Conservation (phyloP, 179 eudicot species). For the Silene noctiflora region DNA sequence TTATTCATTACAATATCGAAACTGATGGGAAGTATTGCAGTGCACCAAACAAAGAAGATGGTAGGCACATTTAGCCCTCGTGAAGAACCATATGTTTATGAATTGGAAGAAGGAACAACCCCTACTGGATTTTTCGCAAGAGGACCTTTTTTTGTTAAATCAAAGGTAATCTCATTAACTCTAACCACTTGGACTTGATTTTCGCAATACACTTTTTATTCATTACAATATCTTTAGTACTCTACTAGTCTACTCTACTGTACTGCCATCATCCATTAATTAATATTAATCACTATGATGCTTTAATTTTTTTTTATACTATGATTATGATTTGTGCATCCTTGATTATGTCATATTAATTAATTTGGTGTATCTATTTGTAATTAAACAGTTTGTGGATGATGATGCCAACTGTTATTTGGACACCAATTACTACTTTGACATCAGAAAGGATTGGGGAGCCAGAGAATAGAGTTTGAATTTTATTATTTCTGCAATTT, state of each 20-base stretch:
- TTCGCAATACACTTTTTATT: too few relatives aligned
- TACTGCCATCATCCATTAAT: too few relatives aligned
- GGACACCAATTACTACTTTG: constrained; percentile 43
- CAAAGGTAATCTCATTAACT: constrained; percentile 23
- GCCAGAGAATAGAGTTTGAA: constrained; percentile 18
- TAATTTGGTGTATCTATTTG: not conserved
- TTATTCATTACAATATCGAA: too few relatives aligned
- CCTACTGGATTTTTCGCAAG: constrained; percentile 41
- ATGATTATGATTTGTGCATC: not conserved
- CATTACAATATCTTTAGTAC: too few relatives aligned
- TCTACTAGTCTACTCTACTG: too few relatives aligned
- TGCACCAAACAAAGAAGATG: constrained; percentile 32
- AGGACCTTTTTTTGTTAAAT: constrained; percentile 31
- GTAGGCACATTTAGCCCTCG: constrained; percentile 36
- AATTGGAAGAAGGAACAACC: constrained; percentile 35
- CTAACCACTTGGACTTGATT: not conserved
- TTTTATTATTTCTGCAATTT: not conserved
- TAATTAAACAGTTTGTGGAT: constrained; percentile 32
- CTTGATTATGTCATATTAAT: not conserved
- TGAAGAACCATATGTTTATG: constrained; percentile 33
- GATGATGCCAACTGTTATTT: constrained; percentile 42
- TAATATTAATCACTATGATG: too few relatives aligned
- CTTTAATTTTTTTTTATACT: too few relatives aligned
- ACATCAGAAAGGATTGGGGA: constrained; percentile 47
- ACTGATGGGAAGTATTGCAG: constrained; percentile 20